These are phyloP conservation scores for Phytophthora uliginosa DNA, from an alignment of 352 stramenopile species.

Conservation along the genomic window DNA sequence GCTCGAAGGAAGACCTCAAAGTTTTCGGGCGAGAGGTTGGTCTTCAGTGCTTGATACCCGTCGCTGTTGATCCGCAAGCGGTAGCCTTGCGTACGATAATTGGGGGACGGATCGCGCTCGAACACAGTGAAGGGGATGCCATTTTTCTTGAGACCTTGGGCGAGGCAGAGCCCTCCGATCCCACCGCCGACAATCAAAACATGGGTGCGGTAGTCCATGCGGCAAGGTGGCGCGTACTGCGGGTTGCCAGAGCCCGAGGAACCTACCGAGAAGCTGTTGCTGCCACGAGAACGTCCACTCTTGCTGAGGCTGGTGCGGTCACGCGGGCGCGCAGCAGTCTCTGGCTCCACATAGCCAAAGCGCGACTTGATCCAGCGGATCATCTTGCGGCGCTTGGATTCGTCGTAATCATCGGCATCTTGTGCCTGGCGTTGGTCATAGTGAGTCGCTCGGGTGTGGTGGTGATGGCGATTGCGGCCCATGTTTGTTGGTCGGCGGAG, in stretches of 20 bases:
- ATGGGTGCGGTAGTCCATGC: conserved; percentile 36
- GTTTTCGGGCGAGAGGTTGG: conserved; percentile 48
- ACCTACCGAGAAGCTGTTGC: conserved; percentile 21
- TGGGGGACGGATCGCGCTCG: conserved; percentile 68
- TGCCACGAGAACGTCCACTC: conserved; percentile 22
- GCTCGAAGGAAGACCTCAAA: conserved; percentile 72
- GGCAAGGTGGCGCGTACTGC: conserved; percentile 29
- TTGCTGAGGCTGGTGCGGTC: conserved; percentile 34
- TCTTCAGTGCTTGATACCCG: conserved; percentile 70
- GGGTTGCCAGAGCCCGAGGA: conserved; percentile 10
- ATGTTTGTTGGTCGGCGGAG: conserved; percentile 2
- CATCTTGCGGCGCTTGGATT: conserved; percentile 67
- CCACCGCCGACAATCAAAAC: conserved; percentile 64
- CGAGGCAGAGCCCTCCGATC: conserved; percentile 70
- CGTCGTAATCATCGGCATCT: conserved; percentile 44
- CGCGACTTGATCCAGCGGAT: conserved; percentile 73
- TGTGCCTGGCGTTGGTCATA: conserved; percentile 52
- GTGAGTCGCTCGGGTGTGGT: conserved; percentile 37
- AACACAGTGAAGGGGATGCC: conserved; percentile 79
- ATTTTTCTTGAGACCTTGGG: conserved; percentile 65
- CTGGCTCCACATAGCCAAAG: conserved; percentile 42
- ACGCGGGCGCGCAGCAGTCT: conserved; percentile 8
- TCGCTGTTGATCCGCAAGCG: conserved; percentile 67
- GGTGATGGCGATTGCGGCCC: conserved; percentile 32
- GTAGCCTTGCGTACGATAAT: conserved; percentile 73